Base-by-base conservation (phyloP, 306 rosid genomes). In the Quercus wislizeni region DNA sequence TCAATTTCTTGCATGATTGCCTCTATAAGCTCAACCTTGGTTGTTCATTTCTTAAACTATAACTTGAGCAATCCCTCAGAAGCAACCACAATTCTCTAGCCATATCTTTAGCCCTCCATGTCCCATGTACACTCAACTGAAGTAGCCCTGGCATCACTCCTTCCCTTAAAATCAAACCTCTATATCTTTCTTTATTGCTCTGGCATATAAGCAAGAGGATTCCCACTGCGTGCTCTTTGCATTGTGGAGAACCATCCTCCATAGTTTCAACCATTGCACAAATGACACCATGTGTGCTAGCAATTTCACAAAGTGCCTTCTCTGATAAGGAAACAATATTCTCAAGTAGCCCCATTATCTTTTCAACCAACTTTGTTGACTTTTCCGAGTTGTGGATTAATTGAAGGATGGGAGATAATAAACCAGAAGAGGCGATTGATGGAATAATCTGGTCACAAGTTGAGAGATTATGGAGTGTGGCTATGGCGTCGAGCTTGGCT, bases 401-500 rank as follows among this genome's bases (percentile, higher is more conserved):
- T 75, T 81, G 91, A 67, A 91, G 83, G 82, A 90, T 80, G 70
- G 87, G 76, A 55, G 70, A 30, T 4, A 81, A 76, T 5, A 85
- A 73, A 25, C 97, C 90, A 1, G 92, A 86, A 71, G 91, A 88
- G 54, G 82, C 84, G 12, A 91, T 76, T 12, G 76, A 33, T 5
- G 94, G 91, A 41, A 91, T 49, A 19, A 74, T 82, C 83, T 88
- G 85, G n/a, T 83, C 73, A 71, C 94, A 84, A 25, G 92, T 90
- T 71, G 97, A 82, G 77, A 91, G 94, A 79, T 88, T 91, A 74
- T 90, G 92, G 63, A 93, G 91, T 6, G 94, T 88, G 67, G 97
- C 83, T 55, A 93, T 79, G 52, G 87, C 85, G 62, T 93, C 97
- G 23, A 93, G 91, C 78, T 86, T 86, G 69, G 91, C 83, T 79